A percentile compares a stretch with the other conserved stretches of the same genome.
These are phyloP conservation scores for Metarhizium anisopliae DNA, from an alignment of 2,329 filamentous ascomycete species.

Conservation along the genomic window DNA sequence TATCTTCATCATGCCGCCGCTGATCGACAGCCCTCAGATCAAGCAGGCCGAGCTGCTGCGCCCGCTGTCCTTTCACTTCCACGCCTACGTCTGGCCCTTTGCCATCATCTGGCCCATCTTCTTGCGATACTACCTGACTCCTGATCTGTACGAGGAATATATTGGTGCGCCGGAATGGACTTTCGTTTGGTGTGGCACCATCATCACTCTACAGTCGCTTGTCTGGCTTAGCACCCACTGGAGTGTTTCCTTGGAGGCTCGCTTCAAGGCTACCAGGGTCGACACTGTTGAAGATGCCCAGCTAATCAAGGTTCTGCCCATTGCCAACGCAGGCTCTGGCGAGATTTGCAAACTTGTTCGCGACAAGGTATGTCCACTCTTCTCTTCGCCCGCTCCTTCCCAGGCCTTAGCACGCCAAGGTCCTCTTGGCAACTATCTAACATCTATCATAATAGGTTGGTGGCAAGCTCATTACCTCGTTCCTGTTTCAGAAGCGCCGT, in stretches of 20 bases:
- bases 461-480: constrained; percentile 70
- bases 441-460: constrained; percentile 39
- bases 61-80: constrained; percentile 70
- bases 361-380: constrained; percentile 49
- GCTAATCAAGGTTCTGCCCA: constrained; percentile 86
- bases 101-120: constrained; percentile 86
- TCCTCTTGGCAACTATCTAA: not conserved
- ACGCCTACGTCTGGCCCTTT: constrained; percentile 91
- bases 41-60: constrained; percentile 80
- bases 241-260: constrained; percentile 78
- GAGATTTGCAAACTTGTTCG: constrained; percentile 78
- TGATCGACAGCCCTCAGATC: constrained; percentile 90
- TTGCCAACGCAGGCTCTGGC: constrained; percentile 78
- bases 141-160: constrained; percentile 79
- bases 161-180: constrained; percentile 97
- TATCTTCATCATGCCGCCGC: constrained; percentile 51
- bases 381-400: no score
- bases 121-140: constrained; percentile 74
- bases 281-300: constrained; percentile 63
- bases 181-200: constrained; percentile 84
- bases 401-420: no score
- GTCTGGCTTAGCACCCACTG: constrained; percentile 96
- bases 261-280: constrained; percentile 71
- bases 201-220: constrained; percentile 79
- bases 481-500: constrained; percentile 95